Base-by-base conservation (phyloP, 1,284 basidiomycete species). In the Rhizoctonia solani region DNA sequence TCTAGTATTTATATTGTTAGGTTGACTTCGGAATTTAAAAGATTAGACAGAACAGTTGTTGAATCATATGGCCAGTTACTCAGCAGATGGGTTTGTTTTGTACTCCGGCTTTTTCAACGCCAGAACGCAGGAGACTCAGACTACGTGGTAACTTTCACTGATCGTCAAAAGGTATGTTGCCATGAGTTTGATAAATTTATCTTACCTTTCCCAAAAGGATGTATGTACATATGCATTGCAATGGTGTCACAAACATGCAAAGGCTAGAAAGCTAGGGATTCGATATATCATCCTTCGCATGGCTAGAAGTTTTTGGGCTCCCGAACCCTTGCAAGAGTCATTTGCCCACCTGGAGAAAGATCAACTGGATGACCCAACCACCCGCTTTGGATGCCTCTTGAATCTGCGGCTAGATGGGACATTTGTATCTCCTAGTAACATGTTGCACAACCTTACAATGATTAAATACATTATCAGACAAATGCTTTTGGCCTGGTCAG, bases 391-490 rank as follows among this genome's bases (percentile, higher is more conserved):
- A 6, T 25, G 21, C 16, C 21, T 58, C 16, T 23, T 58, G 5
- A 58, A 58, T 19, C 39, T 58, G 4, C 41, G 25, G 9, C n/a
- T 21, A 46, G 21, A 37, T 9, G 55, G 55, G 9, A 39, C 27
- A n/a, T 58, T 58, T n/a, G 19, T 27, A 5, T n/a, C 41, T n/a
- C 55, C 55, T 14, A 27, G 55, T 16, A 46, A 46, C 23, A 5
- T 27, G 6, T 27, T 27, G 41, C 55, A 58, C 39, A 9, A 27
- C 6, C 25, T 58, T 8, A 27, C 42, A 16, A 11, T 37, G 5
- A 46, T 58, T 14, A 58, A 58, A 41, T 58, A 58, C 19, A 14
- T 58, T 21, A 58, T 58, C 9, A 16, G 55, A 14, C 21, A 41
- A 21, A 13, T 14, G 21, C 32, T 56, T 8, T 41, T 34, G 14